Evolutionary conservation across 495 filamentous ascomycete species (phyloP).

Genomic region (Trichoderma reesei): DNA sequence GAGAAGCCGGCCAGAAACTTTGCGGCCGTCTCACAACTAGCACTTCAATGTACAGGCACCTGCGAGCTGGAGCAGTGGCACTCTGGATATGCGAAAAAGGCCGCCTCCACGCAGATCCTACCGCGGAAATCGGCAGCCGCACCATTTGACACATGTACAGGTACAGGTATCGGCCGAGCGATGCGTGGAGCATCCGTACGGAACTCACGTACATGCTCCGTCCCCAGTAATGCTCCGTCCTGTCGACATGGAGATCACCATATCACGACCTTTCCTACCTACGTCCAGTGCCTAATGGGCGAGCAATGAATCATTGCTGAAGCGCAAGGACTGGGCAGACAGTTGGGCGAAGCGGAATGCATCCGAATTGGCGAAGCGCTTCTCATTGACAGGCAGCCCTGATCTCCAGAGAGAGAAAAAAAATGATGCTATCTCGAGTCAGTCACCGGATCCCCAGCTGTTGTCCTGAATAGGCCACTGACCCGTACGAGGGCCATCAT

Average conservation of each 20-base stretch:
- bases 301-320: too few relatives aligned
- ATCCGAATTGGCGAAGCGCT: not conserved
- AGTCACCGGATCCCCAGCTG: not conserved
- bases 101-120: not conserved
- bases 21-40: not conserved
- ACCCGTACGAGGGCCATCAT: not conserved
- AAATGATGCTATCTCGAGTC: not conserved
- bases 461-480: not conserved
- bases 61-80: too few relatives aligned
- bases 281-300: too few relatives aligned
- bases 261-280: not conserved
- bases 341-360: not conserved
- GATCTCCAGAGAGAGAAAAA: not conserved
- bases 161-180: not conserved
- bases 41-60: too few relatives aligned
- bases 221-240: not conserved
- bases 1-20: not conserved
- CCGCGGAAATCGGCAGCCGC: not conserved
- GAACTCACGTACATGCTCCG: not conserved
- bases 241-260: not conserved
- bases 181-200: not conserved
- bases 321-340: too few relatives aligned
- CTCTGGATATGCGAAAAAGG: not conserved
- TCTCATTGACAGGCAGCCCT: not conserved
- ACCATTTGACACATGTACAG: not conserved